A percentile compares a stretch with the other conserved stretches of the same genome.
These are phyloP conservation scores for Scedosporium dehoogii DNA, from an alignment of 2,329 filamentous ascomycete genomes.

Conservation along the genomic window DNA sequence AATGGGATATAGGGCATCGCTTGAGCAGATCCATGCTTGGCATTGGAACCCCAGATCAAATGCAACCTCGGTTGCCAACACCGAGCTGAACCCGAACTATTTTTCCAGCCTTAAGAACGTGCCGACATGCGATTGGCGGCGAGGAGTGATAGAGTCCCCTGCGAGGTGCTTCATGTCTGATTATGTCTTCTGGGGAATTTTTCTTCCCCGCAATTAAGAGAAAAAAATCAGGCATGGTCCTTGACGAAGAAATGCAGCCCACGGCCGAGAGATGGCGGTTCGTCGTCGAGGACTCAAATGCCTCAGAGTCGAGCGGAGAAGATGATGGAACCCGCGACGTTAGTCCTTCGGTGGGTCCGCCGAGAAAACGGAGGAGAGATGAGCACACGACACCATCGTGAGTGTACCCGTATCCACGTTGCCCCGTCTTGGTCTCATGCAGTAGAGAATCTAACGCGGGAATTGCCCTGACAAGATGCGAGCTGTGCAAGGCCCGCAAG, in stretches of 20 bases:
- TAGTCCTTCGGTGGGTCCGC: conserved; percentile 13
- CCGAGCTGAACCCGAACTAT: neutral
- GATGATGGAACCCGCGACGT: conserved; percentile 18
- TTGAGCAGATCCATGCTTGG: neutral
- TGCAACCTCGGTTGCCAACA: neutral
- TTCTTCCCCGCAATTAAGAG: neutral
- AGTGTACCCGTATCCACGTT: conserved; percentile 12
- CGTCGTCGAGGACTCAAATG: conserved; percentile 2
- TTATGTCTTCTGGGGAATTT: neutral
- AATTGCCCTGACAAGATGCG: conserved; percentile 21
- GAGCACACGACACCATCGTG: conserved; percentile 34
- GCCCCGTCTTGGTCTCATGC: neutral
- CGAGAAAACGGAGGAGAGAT: conserved; percentile 28
- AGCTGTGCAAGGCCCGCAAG: conserved; percentile 34
- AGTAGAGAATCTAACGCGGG: neutral
- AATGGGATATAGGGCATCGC: neutral
- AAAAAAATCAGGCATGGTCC: neutral
- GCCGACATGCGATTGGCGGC: neutral
- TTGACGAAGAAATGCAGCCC: neutral
- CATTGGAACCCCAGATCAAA: neutral
- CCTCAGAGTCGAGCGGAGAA: conserved; percentile 23
- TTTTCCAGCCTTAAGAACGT: neutral
- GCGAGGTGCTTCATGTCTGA: too few relatives aligned
- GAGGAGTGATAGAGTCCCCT: neutral
- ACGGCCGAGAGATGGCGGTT: neutral